Percentiles rank a stretch among this genome's conserved stretches.
These are phyloP conservation scores for Diaporthe humulicola DNA, from an alignment of 2,329 filamentous ascomycete species.

Conservation along the genomic window DNA sequence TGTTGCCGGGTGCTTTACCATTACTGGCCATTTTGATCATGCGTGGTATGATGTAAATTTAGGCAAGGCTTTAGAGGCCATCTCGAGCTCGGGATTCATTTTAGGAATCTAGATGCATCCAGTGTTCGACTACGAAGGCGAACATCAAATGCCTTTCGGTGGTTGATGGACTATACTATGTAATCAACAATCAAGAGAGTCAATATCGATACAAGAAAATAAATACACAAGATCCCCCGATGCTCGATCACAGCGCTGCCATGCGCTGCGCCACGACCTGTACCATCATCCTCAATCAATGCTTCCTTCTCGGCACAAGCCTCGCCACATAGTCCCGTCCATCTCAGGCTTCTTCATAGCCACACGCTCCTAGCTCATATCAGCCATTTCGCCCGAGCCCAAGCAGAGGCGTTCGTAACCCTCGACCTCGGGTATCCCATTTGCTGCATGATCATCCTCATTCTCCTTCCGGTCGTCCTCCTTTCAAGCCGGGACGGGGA, in stretches of 20 bases:
- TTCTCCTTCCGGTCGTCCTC: background rate
- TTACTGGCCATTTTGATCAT: too few relatives aligned
- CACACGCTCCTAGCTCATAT: background rate
- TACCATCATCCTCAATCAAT: constrained; percentile 14
- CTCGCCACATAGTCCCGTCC: background rate
- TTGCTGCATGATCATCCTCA: too few relatives aligned
- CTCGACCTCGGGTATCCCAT: background rate
- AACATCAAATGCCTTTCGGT: too few relatives aligned
- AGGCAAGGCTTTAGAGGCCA: too few relatives aligned
- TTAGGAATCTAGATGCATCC: too few relatives aligned
- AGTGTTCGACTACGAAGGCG: too few relatives aligned
- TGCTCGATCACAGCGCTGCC: background rate
- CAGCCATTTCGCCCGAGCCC: background rate
- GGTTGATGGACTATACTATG: background rate
- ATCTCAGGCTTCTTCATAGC: background rate
- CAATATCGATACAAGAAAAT: background rate
- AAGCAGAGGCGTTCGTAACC: background rate
- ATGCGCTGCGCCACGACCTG: background rate
- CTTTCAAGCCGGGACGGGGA: background rate
- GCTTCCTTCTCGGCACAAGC: background rate
- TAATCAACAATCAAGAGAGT: background rate
- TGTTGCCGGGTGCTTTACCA: too few relatives aligned
- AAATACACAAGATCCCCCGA: background rate
- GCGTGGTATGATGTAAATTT: too few relatives aligned
- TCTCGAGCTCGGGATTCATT: too few relatives aligned